Base-by-base conservation (phyloP, 2,329 filamentous ascomycete species). In the Pseudohalonectria lignicola region DNA sequence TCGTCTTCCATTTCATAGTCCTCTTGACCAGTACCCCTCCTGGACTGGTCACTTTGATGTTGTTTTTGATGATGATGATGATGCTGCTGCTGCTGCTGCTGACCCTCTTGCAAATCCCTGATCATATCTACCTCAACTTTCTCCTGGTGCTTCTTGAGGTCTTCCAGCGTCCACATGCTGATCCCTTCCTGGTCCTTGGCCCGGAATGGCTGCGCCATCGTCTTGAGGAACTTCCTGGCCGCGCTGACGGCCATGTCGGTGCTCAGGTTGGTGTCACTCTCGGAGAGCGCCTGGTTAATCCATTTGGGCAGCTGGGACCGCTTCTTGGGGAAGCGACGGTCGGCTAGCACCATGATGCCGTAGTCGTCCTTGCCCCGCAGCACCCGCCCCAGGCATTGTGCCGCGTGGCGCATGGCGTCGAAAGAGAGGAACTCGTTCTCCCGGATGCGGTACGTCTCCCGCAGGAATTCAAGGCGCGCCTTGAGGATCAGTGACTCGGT, bases 361-460 rank as follows among this genome's bases (percentile, higher is more conserved):
- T 98, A 98, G 60, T 98, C 92, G 54, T 98, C 93, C 59, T 98
- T 98, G 18, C 92, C 92, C 50, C 92, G 74, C 44, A 98, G 67
- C 31, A 98, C 92, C 55, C 92, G 88, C 12, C 92, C 93, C 2
- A 98, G 68, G 53, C 92, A 98, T 56, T 98, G 92, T 1, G 92
- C 90, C 12, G 92, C 92, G 56, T 98, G 92, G n/a, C 92, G 79
- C 90, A 98, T 98, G 17, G 92, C 92, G 55, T 98, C 92, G 67
- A 98, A 98, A 16, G 92, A 96, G 9, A 98, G 64, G 54, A 98
- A 98, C 55, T 98, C 93, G 48, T 94, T 94, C 57, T 96, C 92
- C 42, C 86, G 79, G 57, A 98, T 98, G 39, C 87, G 83, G 57
- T 96, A 98, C 1, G 86, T 96, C 59, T 98, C 93, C 33, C 90